A percentile compares a stretch with the other conserved stretches of the same genome.
Evolutionary conservation across 1,284 basidiomycete species (phyloP).

Genomic region (Sphagnurus paluster): DNA sequence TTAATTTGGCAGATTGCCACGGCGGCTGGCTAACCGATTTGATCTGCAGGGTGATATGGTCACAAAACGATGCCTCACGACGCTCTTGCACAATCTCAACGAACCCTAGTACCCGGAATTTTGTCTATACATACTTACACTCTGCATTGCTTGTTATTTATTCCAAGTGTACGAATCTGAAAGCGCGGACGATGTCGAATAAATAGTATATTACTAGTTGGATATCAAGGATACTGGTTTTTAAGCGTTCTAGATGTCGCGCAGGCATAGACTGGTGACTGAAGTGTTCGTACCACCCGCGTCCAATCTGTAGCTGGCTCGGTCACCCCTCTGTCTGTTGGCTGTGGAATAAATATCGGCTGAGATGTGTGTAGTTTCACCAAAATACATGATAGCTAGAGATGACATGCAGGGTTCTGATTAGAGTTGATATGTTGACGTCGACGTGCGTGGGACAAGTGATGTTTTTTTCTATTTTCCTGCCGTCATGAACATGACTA

Average conservation of each 20-base stretch:
- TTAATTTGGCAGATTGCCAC: not conserved
- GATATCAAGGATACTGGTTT: too few relatives aligned
- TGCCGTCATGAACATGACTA: constrained; percentile 28
- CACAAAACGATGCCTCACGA: constrained; percentile 94
- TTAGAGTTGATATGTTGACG: too few relatives aligned
- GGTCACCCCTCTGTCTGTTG: too few relatives aligned
- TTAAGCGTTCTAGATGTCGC: too few relatives aligned
- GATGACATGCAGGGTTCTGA: too few relatives aligned
- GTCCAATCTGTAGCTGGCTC: too few relatives aligned
- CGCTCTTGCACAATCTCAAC: constrained; percentile 89
- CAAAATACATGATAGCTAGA: too few relatives aligned
- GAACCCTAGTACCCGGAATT: constrained; percentile 44
- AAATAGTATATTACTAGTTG: constrained; percentile 5
- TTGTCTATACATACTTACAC: constrained; percentile 17
- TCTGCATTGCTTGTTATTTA: constrained; percentile 19
- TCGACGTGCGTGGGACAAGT: constrained; percentile 12
- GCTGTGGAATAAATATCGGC: too few relatives aligned
- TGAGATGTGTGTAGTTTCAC: too few relatives aligned
- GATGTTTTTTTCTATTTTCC: constrained; percentile 10
- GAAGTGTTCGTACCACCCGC: too few relatives aligned
- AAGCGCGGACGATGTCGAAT: constrained; percentile 17
- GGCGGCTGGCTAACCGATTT: not conserved
- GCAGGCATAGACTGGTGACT: too few relatives aligned
- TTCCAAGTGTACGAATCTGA: constrained; percentile 9
- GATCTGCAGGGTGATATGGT: constrained; percentile 94